These are phyloP conservation scores for Apiospora kogelbergensis DNA, from an alignment of 2,329 filamentous ascomycete species.

Conservation along the genomic window DNA sequence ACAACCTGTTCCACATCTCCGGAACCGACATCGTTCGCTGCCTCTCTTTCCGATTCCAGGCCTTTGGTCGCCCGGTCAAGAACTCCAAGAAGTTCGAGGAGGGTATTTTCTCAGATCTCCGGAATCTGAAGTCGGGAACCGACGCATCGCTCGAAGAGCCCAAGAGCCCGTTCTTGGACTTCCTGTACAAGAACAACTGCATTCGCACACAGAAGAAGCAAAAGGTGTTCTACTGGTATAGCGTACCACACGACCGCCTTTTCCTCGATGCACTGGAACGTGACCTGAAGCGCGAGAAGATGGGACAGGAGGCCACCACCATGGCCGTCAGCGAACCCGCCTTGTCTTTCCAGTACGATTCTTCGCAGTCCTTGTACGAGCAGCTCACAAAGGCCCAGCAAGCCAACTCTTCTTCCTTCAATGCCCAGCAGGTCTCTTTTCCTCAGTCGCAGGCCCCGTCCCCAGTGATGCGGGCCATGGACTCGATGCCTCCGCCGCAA, in stretches of 20 bases:
- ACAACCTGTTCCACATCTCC: constrained; percentile 98
- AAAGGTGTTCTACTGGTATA: constrained; percentile 99
- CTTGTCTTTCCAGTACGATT: constrained; percentile 98
- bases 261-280: constrained; percentile 97
- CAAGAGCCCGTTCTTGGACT: constrained; percentile 97
- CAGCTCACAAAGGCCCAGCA: constrained; percentile 99
- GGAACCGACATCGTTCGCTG: constrained; percentile 98
- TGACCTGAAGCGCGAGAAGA: constrained; percentile 98
- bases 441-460: constrained; percentile 80
- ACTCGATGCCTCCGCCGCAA: constrained; percentile 89
- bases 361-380: constrained; percentile 97
- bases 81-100: constrained; percentile 99
- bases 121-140: constrained; percentile 96
- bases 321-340: constrained; percentile 96
- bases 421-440: constrained; percentile 69
- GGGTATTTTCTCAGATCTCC: constrained; percentile 97
- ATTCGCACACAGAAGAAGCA: constrained; percentile 99
- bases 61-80: constrained; percentile 96
- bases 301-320: constrained; percentile 94
- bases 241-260: constrained; percentile 93
- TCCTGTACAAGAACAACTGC: constrained; percentile 99
- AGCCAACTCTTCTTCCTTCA: constrained; percentile 96
- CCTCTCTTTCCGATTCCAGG: constrained; percentile 96
- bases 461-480: constrained; percentile 85
- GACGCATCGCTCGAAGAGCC: constrained; percentile 98